These are phyloP conservation scores for Naematelia encephala DNA, from an alignment of 768 basidiomycete species.

Conservation along the genomic window DNA sequence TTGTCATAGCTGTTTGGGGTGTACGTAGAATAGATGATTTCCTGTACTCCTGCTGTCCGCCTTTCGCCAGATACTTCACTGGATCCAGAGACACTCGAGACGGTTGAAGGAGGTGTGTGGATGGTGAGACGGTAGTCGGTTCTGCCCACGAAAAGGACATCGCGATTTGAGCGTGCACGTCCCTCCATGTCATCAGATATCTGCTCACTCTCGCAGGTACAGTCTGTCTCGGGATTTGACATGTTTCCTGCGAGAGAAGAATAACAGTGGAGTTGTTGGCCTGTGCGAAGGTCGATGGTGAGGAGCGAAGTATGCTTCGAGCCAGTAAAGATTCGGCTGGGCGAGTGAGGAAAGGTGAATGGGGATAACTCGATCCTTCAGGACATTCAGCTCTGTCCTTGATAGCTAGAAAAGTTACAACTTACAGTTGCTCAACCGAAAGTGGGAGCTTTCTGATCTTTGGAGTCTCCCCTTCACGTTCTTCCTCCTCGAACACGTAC, in stretches of 20 bases:
- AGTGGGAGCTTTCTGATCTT: constrained; percentile 79
- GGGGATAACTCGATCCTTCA: constrained; percentile 71
- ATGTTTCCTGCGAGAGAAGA: constrained; percentile 28
- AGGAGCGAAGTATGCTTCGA: constrained; percentile 76
- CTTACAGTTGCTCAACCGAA: constrained; percentile 75
- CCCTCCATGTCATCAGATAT: constrained; percentile 62
- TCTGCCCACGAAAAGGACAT: constrained; percentile 59
- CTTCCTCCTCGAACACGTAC: constrained; percentile 64
- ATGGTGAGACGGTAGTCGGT: constrained; percentile 88
- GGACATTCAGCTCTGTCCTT: background rate
- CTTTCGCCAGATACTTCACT: constrained; percentile 3
- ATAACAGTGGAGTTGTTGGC: constrained; percentile 46
- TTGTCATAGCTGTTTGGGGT: constrained; percentile 87
- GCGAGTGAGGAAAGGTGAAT: constrained; percentile 70
- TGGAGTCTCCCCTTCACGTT: constrained; percentile 23
- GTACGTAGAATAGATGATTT: constrained; percentile 84
- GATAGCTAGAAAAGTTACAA: constrained; percentile 4
- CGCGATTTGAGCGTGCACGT: constrained; percentile 51
- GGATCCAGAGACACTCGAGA: constrained; percentile 53
- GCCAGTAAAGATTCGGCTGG: constrained; percentile 76
- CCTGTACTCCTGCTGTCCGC: constrained; percentile 56
- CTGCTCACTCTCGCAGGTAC: constrained; percentile 36
- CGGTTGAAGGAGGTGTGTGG: constrained; percentile 58
- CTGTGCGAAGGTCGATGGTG: constrained; percentile 53
- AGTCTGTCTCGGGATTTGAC: constrained; percentile 35